These are phyloP conservation scores for Chimonanthus salicifolius DNA, from an alignment of 164 flowering plant genomes.

Conservation along the genomic window DNA sequence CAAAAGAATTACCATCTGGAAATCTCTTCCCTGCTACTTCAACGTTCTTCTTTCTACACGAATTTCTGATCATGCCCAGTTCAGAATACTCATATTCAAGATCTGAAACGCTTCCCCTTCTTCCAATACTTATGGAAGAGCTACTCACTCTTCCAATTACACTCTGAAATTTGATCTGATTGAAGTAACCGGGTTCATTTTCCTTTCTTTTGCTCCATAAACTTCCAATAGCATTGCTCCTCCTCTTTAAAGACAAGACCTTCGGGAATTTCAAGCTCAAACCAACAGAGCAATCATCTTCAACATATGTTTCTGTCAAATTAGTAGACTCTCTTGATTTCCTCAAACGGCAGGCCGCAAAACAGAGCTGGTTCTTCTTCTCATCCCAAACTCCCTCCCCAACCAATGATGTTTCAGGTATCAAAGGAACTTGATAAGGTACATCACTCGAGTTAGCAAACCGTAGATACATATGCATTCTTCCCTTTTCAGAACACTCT, in stretches of 20 bases:
- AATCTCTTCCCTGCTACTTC: slow-evolving; percentile 22
- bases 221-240: slow-evolving; percentile 32
- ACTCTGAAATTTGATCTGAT: slow-evolving; percentile 21
- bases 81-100: slow-evolving; percentile 44
- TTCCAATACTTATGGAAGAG: neutral
- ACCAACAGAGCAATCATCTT: slow-evolving; percentile 57
- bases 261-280: slow-evolving; percentile 38
- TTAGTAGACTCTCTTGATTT: slow-evolving; percentile 12
- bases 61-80: slow-evolving; percentile 21
- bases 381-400: slow-evolving; percentile 66
- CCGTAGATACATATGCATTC: slow-evolving; percentile 19
- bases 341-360: slow-evolving; percentile 47
- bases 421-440: slow-evolving; percentile 14
- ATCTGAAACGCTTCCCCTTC: slow-evolving; percentile 12
- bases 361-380: slow-evolving; percentile 22
- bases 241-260: slow-evolving; percentile 31
- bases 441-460: slow-evolving; percentile 20
- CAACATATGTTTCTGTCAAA: slow-evolving; percentile 28
- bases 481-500: slow-evolving; percentile 25
- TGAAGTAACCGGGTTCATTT: slow-evolving; percentile 41
- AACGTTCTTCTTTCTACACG: slow-evolving; percentile 28
- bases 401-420: slow-evolving; percentile 33
- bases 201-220: slow-evolving; percentile 45
- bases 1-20: slow-evolving; percentile 33
- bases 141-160: neutral